Evolutionary conservation across 306 rosid species (phyloP).

Genomic region (Ormosia semicastrata): DNA sequence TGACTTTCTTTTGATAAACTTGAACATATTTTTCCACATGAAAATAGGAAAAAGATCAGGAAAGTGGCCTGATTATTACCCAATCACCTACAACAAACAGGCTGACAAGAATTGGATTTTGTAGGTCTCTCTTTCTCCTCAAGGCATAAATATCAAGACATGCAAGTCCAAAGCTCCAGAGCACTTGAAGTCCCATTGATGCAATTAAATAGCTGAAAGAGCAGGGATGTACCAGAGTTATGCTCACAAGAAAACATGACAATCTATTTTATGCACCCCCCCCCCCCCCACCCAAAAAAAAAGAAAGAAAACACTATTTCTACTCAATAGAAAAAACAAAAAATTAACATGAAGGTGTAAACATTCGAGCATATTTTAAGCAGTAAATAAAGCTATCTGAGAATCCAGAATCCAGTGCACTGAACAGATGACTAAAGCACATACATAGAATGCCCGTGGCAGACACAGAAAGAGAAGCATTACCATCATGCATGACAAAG

Average conservation of each 20-base stretch:
- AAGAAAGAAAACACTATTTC: background rate
- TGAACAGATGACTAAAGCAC: background rate
- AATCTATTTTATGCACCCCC: background rate
- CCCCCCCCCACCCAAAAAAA: background rate
- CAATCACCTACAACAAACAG: conserved; percentile 95
- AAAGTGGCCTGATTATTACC: conserved; percentile 54
- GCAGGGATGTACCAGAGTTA: conserved; percentile 20
- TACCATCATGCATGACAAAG: background rate
- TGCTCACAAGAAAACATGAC: background rate
- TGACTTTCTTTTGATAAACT: background rate
- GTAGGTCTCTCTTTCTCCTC: conserved; percentile 81
- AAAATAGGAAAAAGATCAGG: conserved; percentile 10
- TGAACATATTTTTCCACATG: background rate
- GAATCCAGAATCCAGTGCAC: background rate
- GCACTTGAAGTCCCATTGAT: conserved; percentile 97
- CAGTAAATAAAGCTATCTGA: background rate
- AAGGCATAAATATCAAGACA: conserved; percentile 91
- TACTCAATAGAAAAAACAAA: background rate
- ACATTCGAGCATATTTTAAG: background rate
- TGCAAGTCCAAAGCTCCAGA: conserved; percentile 98
- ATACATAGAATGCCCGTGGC: background rate
- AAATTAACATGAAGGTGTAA: background rate
- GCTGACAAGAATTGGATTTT: conserved; percentile 89
- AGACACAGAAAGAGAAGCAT: background rate
- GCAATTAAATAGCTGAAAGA: conserved; percentile 86